phyloP scores from a whole-genome alignment of 2,329 filamentous ascomycete species.

The Fusarium anthophilum region DNA sequence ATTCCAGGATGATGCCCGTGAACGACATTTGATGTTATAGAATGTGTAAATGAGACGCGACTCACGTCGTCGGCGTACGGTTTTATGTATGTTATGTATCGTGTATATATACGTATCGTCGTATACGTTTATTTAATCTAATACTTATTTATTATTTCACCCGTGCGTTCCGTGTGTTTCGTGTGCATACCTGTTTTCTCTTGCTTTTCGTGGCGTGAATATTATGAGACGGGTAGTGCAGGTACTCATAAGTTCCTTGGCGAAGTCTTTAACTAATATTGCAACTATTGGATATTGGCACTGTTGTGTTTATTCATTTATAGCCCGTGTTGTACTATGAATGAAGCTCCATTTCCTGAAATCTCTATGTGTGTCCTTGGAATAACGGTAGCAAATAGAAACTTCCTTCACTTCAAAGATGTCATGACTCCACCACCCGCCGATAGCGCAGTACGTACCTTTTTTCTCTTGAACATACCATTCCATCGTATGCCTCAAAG shows the following conservation, averaged over 20 bases:
- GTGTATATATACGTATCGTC: constrained; percentile 34
- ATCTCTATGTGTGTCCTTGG: background rate
- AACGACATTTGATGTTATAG: constrained; percentile 43
- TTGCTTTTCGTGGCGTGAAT: constrained; percentile 4
- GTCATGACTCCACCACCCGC: constrained; percentile 33
- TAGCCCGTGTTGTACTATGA: background rate
- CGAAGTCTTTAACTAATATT: background rate
- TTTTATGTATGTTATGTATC: constrained; percentile 38
- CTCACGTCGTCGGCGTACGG: constrained; percentile 41
- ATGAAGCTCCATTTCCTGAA: background rate
- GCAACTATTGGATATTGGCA: background rate
- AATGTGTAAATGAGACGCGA: constrained; percentile 39
- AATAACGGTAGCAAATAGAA: constrained; percentile 10
- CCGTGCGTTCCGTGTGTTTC: constrained; percentile 19
- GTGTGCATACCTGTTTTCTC: background rate
- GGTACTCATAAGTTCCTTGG: background rate
- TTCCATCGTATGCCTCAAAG: constrained; percentile 21
- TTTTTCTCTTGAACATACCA: constrained; percentile 19
- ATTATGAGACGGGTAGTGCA: background rate
- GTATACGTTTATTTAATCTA: constrained; percentile 33
- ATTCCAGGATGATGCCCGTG: constrained; percentile 41
- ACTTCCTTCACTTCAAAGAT: constrained; percentile 28
- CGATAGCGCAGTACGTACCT: constrained; percentile 29
- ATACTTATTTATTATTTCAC: constrained; percentile 27
- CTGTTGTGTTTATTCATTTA: background rate